Base-by-base conservation (phyloP, 768 basidiomycete species). In the Hypholoma fasciculare region DNA sequence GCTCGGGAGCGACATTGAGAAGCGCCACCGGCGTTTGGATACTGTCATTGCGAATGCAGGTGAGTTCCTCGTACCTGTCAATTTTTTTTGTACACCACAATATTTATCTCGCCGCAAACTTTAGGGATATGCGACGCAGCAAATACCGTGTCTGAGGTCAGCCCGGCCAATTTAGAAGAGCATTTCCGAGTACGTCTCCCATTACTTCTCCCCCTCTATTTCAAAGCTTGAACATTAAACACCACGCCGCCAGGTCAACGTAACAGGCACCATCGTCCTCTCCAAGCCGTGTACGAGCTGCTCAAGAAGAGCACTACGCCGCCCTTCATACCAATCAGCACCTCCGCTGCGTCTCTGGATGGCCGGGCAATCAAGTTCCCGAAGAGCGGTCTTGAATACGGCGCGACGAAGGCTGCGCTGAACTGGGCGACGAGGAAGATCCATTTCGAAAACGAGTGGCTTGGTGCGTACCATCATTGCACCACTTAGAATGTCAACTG, bases 361-460 rank as follows among this genome's bases (percentile, higher is more conserved):
- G 23, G 55, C 13, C 14, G 49, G 3, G 55, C n/a, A 8, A 14
- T 40, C 17, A 36, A 38, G 14, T 7, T 39, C 16, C 17, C 13
- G 12, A 11, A 11, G 30, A 16, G 36, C 12, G 49, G 19, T 11
- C 34, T 23, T 14, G 39, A 23, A 12, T 52, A 52, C 36, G 42
- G 20, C 20, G 13, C 44, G 19, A 46, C 17, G 4, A 58, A 58
- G 17, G 43, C 50, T n/a, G 49, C 51, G 17, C 49, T 58, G 4
- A 49, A 56, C 36, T 50, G 55, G 47, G 23, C 17, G 4, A 56
- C 54, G 4, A 56, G 54, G 23, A 49, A 56, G 16, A 56, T 56
- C 1, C 54, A 56, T 19, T 56, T 48, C 4, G 54, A 39, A 11
- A 56, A 56, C 47, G 54, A 56, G 6, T 56, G 54, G 54, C 54